phyloP scores from a whole-genome alignment of 106 monocot genomes.

The Dioscorea zingiberensis region DNA sequence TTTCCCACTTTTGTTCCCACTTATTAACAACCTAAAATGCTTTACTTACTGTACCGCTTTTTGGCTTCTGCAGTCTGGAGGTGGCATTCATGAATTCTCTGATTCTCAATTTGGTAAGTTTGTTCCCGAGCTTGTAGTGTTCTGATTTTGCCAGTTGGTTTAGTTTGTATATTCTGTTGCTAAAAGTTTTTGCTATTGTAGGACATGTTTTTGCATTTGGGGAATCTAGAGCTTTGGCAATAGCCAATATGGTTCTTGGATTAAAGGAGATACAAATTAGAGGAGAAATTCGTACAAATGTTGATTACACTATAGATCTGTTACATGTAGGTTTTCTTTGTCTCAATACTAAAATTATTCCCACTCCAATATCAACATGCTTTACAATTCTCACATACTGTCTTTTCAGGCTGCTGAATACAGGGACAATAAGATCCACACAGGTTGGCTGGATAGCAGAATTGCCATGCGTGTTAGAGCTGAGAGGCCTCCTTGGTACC shows the following conservation, averaged over 20 bases:
- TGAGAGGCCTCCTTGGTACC: slow-evolving; percentile 97
- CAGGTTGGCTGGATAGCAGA: slow-evolving; percentile 96
- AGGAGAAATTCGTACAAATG: slow-evolving; percentile 97
- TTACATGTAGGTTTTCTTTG: slow-evolving; percentile 59
- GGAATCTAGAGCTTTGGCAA: slow-evolving; percentile 87
- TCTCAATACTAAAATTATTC: not conserved
- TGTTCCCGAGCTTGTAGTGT: not conserved
- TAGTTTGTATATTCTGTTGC: not conserved
- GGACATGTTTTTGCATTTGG: slow-evolving; percentile 99
- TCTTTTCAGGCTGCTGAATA: slow-evolving; percentile 72
- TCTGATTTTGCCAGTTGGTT: too few relatives aligned
- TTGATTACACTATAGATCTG: slow-evolving; percentile 96
- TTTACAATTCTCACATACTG: not conserved
- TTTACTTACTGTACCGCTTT: too few relatives aligned
- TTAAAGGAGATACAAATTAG: slow-evolving; percentile 95
- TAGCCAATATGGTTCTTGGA: slow-evolving; percentile 98
- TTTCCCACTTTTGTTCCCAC: too few relatives aligned
- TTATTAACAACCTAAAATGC: too few relatives aligned
- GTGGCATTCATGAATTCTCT: slow-evolving; percentile 98
- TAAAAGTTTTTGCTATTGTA: slow-evolving; percentile 22
- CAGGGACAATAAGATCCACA: slow-evolving; percentile 96
- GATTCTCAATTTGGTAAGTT: slow-evolving; percentile 97
- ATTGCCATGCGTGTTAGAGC: slow-evolving; percentile 99
- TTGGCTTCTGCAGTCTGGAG: slow-evolving; percentile 71
- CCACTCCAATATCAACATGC: not conserved